A percentile compares a stretch with the other conserved stretches of the same genome.
Evolutionary conservation across 2,329 filamentous ascomycete species (phyloP).

Genomic region (Aspergillus bombycis): DNA sequence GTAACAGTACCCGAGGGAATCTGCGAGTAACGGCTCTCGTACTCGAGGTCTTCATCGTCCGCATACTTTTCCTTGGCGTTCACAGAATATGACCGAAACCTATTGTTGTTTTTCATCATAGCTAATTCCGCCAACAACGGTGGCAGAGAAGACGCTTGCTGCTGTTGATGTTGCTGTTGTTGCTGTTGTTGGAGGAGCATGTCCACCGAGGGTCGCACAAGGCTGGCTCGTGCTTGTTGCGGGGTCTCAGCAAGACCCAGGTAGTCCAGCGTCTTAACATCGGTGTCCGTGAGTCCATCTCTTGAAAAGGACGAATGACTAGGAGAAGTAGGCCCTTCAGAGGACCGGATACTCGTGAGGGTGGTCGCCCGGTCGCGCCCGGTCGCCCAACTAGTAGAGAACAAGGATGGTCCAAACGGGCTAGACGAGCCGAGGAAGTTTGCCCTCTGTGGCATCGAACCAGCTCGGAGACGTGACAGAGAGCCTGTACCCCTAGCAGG

Average conservation of each 20-base stretch:
- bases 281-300: conserved; percentile 81
- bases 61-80: conserved; percentile 98
- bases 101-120: conserved; percentile 77
- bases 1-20: conserved; percentile 63
- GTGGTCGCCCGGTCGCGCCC: conserved; percentile 84
- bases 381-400: conserved; percentile 81
- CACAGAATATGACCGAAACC: conserved; percentile 96
- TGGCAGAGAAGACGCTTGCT: conserved; percentile 49
- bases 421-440: conserved; percentile 63
- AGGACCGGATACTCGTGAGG: conserved; percentile 84
- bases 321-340: conserved; percentile 84
- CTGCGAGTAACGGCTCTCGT: conserved; percentile 61
- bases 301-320: conserved; percentile 83
- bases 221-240: conserved; percentile 73
- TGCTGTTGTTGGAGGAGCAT: conserved; percentile 56
- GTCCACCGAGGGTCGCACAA: conserved; percentile 64
- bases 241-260: conserved; percentile 93
- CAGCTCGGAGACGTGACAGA: conserved; percentile 83
- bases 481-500: conserved; percentile 68
- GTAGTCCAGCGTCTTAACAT: conserved; percentile 93
- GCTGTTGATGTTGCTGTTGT: conserved; percentile 48
- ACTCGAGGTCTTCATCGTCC: conserved; percentile 81
- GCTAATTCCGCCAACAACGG: conserved; percentile 76
- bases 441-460: conserved; percentile 89
- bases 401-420: conserved; percentile 87